These are phyloP conservation scores for Cryomyces antarcticus DNA, from an alignment of 495 filamentous ascomycete genomes.

Conservation along the genomic window DNA sequence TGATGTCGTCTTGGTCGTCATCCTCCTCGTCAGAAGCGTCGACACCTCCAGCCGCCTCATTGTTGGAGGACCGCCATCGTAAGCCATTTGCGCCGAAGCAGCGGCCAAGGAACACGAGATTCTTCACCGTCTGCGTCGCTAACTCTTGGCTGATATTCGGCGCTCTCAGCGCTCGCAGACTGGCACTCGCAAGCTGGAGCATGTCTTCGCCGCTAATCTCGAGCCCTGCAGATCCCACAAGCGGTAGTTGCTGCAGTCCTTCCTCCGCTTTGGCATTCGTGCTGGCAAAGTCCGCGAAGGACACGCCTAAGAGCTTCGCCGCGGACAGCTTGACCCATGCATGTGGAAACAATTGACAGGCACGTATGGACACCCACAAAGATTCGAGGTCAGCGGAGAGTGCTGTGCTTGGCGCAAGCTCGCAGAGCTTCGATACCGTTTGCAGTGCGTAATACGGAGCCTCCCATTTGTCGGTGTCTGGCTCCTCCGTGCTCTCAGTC, in stretches of 20 bases:
- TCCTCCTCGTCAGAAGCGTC: conserved; percentile 12
- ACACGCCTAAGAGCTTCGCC: conserved; percentile 51
- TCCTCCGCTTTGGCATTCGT: conserved; percentile 25
- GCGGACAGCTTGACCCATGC: conserved; percentile 57
- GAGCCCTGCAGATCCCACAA: conserved; percentile 51
- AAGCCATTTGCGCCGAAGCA: conserved; percentile 45
- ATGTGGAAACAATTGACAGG: conserved; percentile 52
- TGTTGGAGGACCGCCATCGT: conserved; percentile 25
- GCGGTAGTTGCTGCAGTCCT: conserved; percentile 33
- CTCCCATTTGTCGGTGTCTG: conserved; percentile 46
- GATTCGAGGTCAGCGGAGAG: conserved; percentile 32
- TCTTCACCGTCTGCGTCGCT: conserved; percentile 50
- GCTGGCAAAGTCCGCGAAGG: conserved; percentile 58
- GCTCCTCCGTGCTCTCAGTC: conserved; percentile 12
- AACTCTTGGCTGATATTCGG: conserved; percentile 45
- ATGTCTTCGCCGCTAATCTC: conserved; percentile 43
- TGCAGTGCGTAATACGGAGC: conserved; percentile 57
- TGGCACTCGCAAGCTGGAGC: conserved; percentile 39
- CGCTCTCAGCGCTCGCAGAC: conserved; percentile 43
- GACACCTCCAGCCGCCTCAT: conserved; percentile 20
- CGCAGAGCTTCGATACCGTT: conserved; percentile 44
- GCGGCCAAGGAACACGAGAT: conserved; percentile 53
- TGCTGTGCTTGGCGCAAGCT: conserved; percentile 37
- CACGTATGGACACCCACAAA: conserved; percentile 46
- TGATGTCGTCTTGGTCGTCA: conserved; percentile 13